These are phyloP conservation scores for Scytalidium sp. DNA, from an alignment of 2,329 filamentous ascomycete genomes.

Conservation along the genomic window DNA sequence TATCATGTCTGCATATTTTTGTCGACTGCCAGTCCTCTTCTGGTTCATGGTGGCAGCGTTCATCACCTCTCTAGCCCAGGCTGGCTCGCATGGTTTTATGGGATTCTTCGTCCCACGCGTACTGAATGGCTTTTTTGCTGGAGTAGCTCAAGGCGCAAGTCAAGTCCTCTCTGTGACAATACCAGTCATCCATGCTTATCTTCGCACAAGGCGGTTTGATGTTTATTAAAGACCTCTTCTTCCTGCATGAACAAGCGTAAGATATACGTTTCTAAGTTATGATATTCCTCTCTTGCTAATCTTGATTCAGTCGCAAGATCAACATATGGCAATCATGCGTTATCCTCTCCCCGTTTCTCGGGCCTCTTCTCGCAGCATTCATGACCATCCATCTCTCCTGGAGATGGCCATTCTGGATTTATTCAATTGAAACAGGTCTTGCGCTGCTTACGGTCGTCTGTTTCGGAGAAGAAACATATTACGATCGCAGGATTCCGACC, in stretches of 20 bases:
- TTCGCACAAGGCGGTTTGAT: conserved; percentile 44
- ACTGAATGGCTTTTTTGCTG: conserved; percentile 22
- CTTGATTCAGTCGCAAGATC: conserved; percentile 45
- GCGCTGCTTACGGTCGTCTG: conserved; percentile 29
- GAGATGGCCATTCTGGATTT: conserved; percentile 47
- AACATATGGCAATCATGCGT: conserved; percentile 43
- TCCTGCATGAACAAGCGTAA: conserved; percentile 48
- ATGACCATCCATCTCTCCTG: conserved; percentile 36
- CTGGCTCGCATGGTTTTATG: conserved; percentile 6
- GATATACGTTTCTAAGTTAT: too few species aligned
- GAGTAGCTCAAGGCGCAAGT: conserved; percentile 10
- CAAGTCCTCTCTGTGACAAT: too few species aligned
- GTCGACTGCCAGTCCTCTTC: conserved; percentile 36
- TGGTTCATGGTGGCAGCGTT: conserved; percentile 8
- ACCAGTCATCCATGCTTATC: conserved; percentile 9
- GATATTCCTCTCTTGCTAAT: too few species aligned
- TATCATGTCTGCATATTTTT: conserved; percentile 38
- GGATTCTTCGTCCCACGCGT: conserved; percentile 9
- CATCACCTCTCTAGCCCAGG: conserved; percentile 7
- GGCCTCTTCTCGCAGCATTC: conserved; percentile 32
- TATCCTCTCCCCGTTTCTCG: conserved; percentile 41
- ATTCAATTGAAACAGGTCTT: conserved; percentile 34
- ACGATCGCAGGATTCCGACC: conserved; percentile 38
- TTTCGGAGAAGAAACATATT: conserved; percentile 48
- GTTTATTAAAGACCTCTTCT: conserved; percentile 57